Evolutionary conservation across 164 flowering plant genomes (phyloP), one percentile per base, ranked within the genome.

Genomic region (Malania oleifera): DNA sequence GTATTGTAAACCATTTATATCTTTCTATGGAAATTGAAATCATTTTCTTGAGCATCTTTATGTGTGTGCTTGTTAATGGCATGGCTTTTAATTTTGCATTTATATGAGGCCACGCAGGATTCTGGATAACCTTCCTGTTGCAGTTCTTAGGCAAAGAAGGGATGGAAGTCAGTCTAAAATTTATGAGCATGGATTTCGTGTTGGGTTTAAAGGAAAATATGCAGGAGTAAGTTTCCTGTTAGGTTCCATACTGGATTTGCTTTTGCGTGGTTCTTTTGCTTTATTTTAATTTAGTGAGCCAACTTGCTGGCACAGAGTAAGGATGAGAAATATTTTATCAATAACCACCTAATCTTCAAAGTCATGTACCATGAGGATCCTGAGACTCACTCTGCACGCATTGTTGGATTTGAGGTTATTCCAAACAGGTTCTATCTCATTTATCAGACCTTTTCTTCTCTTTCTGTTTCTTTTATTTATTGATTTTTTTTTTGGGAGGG

Each of bases 111-210:
- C n/a, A 14, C 56, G 27, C 72, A 81, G 85, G 85, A 78, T 81
- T 45, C 64, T 81, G 66, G 98, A 91, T 66, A 91, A 91, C 63
- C 96, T 91, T 69, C 98, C 98, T 52, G 96, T 91, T 70, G 98
- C 95, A 54, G 95, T 89, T 58, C 82, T 64, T 56, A 78, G 82
- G 55, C 82, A 75, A 73, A 83, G 84, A 68, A 82, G 84, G 61
- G 98, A 91, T 79, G 92, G 86, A 59, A 82, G 56, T 69, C 81
- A 64, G 52, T 63, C 80, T 48, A 80, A 67, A 25, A 75, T 80
- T 31, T 89, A 89, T 69, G 96, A 91, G 52, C 98, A 88, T 77
- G 96, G 98, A 34, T 91, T 83, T 59, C 89, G 73, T 73, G 95
- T 89, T 63, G 98, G 98, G 18, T 86, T 78, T 64, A 81, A 74